Conservation (phyloP, 164 flowering plant genomes). For the Echeveria elegans region DNA sequence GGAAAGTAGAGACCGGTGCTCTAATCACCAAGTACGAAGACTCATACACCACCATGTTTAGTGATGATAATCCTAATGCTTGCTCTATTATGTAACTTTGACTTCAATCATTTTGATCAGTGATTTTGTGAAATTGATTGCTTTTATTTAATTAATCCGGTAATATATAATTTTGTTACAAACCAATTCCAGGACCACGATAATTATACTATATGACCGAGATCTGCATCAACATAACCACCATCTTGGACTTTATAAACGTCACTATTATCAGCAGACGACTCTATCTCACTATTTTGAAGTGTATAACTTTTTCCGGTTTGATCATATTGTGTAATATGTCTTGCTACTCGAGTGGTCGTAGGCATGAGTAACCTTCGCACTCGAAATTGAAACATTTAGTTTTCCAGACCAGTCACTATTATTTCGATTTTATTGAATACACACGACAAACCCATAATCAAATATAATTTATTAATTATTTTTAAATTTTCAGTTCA, state of each 20-base stretch:
- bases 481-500: too few species aligned
- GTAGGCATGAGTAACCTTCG: neutral
- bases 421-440: neutral
- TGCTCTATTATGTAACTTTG: neutral
- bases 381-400: neutral
- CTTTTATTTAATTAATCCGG: too few species aligned
- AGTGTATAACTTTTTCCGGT: neutral
- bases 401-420: neutral
- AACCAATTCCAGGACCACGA: neutral
- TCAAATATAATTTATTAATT: too few species aligned
- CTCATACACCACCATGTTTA: constrained; percentile 27
- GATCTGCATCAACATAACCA: neutral
- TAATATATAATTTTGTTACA: too few species aligned
- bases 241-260: neutral
- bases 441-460: too few species aligned
- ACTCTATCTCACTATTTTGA: neutral
- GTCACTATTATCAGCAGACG: neutral
- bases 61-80: constrained; percentile 46
- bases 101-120: too few species aligned
- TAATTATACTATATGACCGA: neutral
- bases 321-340: neutral
- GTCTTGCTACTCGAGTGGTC: neutral
- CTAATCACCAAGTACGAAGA: neutral
- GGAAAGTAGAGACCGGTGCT: constrained; percentile 27
- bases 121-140: too few species aligned